Evolutionary conservation across 2,329 filamentous ascomycete genomes (phyloP).

Genomic region (Talaromyces sp.): DNA sequence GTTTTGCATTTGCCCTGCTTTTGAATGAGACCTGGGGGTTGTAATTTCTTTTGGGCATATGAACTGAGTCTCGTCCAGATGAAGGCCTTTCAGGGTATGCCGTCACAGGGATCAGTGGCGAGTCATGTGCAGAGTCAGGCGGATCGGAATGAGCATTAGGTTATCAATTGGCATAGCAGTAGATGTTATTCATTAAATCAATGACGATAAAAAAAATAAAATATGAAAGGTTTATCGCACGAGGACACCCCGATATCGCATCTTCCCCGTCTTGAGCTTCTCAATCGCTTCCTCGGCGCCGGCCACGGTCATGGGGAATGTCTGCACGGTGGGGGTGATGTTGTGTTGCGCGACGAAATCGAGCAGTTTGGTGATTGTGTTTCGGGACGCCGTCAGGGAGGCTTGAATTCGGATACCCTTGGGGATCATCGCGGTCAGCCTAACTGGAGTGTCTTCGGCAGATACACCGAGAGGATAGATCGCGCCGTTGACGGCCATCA

Average conservation of each 20-base stretch:
- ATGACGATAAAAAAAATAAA: neutral
- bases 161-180: neutral
- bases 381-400: neutral
- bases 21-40: neutral
- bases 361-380: constrained; percentile 8
- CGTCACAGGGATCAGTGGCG: constrained; percentile 14
- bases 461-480: neutral
- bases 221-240: neutral
- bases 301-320: constrained; percentile 21
- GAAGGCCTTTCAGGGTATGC: constrained; percentile 12
- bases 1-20: neutral
- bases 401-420: neutral
- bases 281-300: constrained; percentile 15
- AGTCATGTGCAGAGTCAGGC: constrained; percentile 14
- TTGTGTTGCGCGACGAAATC: constrained; percentile 14
- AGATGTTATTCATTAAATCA: neutral
- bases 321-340: constrained; percentile 12
- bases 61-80: constrained; percentile 3
- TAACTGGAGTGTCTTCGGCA: neutral
- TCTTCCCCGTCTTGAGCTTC: neutral
- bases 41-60: neutral
- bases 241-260: constrained; percentile 1
- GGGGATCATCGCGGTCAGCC: neutral
- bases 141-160: constrained; percentile 10
- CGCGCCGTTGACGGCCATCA: neutral